Base-by-base conservation (phyloP, 163 green algal genomes). In the Volvox carteri region DNA sequence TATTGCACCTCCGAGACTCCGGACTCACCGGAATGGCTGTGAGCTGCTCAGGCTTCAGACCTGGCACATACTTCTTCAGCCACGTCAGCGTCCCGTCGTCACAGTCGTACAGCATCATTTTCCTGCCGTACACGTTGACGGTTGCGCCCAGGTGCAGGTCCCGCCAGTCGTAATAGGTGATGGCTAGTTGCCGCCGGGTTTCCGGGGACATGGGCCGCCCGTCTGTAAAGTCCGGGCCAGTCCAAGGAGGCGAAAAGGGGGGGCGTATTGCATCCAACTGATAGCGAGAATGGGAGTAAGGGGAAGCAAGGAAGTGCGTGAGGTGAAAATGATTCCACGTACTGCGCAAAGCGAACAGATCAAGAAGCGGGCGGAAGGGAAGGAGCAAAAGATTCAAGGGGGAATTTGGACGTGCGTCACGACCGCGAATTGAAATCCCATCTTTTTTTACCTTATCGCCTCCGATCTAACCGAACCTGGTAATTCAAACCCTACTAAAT, bases 51-150 rank as follows among this genome's bases (percentile, higher is more conserved):
- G 79, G 58, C 1, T 28, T 78, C 41, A 91, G 85, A 7, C 93
- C 95, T 70, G 92, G 37, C 11, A 56, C 73, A n/a, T 94, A 52
- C 67, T 92, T 56, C n/a, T 81, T 46, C 28, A 94, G 90, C 91
- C 90, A 96, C 11, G 39, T 8, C 1, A 86, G 74, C 6, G 94
- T 95, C 90, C 90, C 92, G 41, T 90, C 90, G 89, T 96, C 94
- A 60, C 87, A 92, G 87, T 96, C 94, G 78, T 93, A 92, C 56
- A 96, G 77, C 33, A 93, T 52, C 79, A 96, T 79, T 35, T 86
- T 41, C 6, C 92, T 77, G 54, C 88, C 86, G 77, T 93, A 95
- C 60, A 94, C 88, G 50, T 87, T 84, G 35, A 86, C 65, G 19
- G 67, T 84, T 9, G 56, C 37, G 39, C 67, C 65, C 41, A 76